These are phyloP conservation scores for Adiantum capillusveneris DNA, from an alignment of 75 land plant genomes.

Conservation along the genomic window DNA sequence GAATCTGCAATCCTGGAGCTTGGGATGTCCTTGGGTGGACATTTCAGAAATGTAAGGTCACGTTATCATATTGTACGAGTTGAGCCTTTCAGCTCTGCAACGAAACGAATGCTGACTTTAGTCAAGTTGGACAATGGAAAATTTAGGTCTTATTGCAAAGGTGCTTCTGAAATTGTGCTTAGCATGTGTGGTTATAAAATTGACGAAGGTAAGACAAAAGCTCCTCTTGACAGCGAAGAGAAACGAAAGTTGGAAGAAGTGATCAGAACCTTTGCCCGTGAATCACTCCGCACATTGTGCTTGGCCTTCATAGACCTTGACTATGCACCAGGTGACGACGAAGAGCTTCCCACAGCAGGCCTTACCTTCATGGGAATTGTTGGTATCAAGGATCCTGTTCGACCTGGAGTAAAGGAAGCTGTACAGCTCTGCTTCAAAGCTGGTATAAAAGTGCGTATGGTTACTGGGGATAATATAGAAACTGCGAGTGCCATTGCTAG, in stretches of 20 bases:
- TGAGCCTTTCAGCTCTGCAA: constrained; percentile 86
- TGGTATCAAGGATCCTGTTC: constrained; percentile 94
- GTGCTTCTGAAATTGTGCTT: constrained; percentile 87
- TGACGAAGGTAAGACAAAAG: constrained; percentile 42
- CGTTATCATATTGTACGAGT: constrained; percentile 48
- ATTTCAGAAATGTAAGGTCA: constrained; percentile 52
- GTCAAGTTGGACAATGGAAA: constrained; percentile 49
- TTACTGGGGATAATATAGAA: constrained; percentile 90
- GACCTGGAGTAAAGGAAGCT: constrained; percentile 96
- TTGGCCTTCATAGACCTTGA: constrained; percentile 75
- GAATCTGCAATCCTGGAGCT: constrained; percentile 79
- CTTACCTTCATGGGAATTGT: constrained; percentile 72
- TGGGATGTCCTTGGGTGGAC: constrained; percentile 70
- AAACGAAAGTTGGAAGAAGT: constrained; percentile 39
- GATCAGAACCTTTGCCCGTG: constrained; percentile 72
- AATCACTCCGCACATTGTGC: constrained; percentile 87
- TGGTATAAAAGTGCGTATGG: constrained; percentile 95
- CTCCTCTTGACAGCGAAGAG: constrained; percentile 54
- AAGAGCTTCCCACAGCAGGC: constrained; percentile 49
- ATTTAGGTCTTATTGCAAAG: constrained; percentile 62
- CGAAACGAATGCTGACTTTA: constrained; percentile 79
- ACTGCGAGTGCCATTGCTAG: constrained; percentile 97
- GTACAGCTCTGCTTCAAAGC: constrained; percentile 76
- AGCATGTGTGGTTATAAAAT: constrained; percentile 62
- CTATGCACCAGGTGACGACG: constrained; percentile 22